These are phyloP conservation scores for Paramecium biaurelia DNA, from an alignment of 73 alveolate species.

Conservation along the genomic window DNA sequence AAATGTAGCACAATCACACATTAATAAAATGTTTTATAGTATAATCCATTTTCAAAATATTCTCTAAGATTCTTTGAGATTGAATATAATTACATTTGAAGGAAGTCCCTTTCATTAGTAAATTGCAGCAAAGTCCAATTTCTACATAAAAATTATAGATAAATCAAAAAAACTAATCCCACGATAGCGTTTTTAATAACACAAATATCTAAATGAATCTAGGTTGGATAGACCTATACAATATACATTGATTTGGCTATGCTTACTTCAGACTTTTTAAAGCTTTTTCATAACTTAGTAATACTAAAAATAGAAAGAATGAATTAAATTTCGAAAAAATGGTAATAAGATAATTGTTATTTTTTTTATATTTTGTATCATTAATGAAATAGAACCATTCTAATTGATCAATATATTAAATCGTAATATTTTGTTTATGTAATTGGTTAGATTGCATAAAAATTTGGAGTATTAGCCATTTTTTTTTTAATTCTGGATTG, in stretches of 20 bases:
- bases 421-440: neutral
- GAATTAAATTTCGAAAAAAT: neutral
- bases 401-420: neutral
- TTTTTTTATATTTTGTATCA: neutral
- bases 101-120: neutral
- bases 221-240: neutral
- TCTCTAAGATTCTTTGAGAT: neutral
- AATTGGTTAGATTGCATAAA: neutral
- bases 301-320: neutral
- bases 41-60: neutral
- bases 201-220: neutral
- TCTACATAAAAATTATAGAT: neutral
- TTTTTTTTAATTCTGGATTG: neutral
- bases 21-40: neutral
- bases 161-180: neutral
- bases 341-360: neutral
- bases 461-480: neutral
- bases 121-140: neutral
- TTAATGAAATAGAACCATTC: neutral
- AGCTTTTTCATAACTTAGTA: neutral
- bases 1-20: neutral
- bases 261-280: neutral
- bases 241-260: neutral
- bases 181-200: neutral
- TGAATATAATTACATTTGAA: neutral